phyloP scores from a whole-genome alignment of 2,329 filamentous ascomycete species.

The Neospermospora avenae region DNA sequence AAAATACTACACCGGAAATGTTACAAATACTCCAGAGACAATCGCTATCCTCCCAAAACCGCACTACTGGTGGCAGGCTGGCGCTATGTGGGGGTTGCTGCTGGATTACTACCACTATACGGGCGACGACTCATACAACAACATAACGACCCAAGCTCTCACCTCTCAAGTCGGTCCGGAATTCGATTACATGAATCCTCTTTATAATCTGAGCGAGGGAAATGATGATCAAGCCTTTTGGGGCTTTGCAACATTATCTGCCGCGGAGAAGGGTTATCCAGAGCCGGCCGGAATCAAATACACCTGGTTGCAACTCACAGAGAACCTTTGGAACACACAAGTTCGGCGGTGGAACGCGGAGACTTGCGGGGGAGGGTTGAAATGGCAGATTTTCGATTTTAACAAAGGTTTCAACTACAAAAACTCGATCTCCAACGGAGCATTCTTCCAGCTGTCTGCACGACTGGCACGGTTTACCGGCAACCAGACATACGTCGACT shows the following conservation, averaged over 20 bases:
- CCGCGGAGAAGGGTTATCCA: conserved; percentile 66
- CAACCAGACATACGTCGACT: conserved; percentile 62
- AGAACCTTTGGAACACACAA: conserved; percentile 66
- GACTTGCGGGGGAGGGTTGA: conserved; percentile 67
- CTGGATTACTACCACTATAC: conserved; percentile 69
- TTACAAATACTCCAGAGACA: conserved; percentile 49
- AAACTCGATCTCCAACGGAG: conserved; percentile 76
- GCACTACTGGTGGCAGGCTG: conserved; percentile 59
- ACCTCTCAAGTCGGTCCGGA: conserved; percentile 57
- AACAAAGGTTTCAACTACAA: conserved; percentile 83
- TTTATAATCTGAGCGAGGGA: conserved; percentile 57
- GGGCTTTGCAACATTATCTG: conserved; percentile 64
- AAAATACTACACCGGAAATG: conserved; percentile 62
- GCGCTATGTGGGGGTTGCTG: conserved; percentile 63
- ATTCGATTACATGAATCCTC: conserved; percentile 57
- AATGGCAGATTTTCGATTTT: conserved; percentile 76
- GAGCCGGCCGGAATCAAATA: conserved; percentile 54
- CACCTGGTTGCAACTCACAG: conserved; percentile 63
- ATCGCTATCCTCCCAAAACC: conserved; percentile 62
- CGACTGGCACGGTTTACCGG: conserved; percentile 69
- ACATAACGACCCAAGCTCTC: conserved; percentile 55
- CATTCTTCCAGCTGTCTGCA: conserved; percentile 78
- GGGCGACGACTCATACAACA: conserved; percentile 58
- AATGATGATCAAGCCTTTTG: conserved; percentile 77
- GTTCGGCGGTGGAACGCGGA: conserved; percentile 66